These are phyloP conservation scores for Metschnikowia aberdeeniae DNA, from an alignment of 805 yeast genomes.

Conservation along the genomic window DNA sequence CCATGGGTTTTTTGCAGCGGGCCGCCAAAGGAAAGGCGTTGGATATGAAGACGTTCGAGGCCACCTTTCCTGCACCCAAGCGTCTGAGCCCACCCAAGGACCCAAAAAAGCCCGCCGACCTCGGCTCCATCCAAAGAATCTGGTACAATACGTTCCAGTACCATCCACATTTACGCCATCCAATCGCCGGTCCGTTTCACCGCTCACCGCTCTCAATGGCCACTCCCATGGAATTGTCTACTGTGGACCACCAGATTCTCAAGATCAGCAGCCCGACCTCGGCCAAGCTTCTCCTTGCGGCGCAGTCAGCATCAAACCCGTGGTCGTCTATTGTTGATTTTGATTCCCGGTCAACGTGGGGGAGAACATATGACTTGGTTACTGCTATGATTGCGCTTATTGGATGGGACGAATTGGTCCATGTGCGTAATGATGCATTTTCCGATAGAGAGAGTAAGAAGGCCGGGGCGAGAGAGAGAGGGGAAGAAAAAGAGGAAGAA, in stretches of 20 bases:
- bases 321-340: slow-evolving; percentile 31
- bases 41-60: slow-evolving; percentile 13
- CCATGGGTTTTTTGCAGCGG: slow-evolving; percentile 9
- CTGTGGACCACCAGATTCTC: slow-evolving; percentile 30
- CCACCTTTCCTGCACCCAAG: slow-evolving; percentile 14
- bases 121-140: slow-evolving; percentile 28
- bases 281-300: slow-evolving; percentile 24
- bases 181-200: slow-evolving; percentile 33
- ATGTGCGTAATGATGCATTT: slow-evolving; percentile 66
- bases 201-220: slow-evolving; percentile 34
- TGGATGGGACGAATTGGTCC: slow-evolving; percentile 81
- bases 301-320: slow-evolving; percentile 28
- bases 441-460: slow-evolving; percentile 17
- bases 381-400: slow-evolving; percentile 60
- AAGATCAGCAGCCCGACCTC: slow-evolving; percentile 27
- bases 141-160: slow-evolving; percentile 32
- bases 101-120: slow-evolving; percentile 6
- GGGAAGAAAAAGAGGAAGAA: too few relatives aligned
- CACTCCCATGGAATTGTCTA: slow-evolving; percentile 31
- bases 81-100: neutral
- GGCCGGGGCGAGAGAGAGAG: too few relatives aligned
- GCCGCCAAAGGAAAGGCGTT: slow-evolving; percentile 5
- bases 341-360: slow-evolving; percentile 36
- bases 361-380: slow-evolving; percentile 57
- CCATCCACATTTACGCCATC: slow-evolving; percentile 31